A percentile compares a stretch with the other conserved stretches of the same genome.
These are phyloP conservation scores for Bacidia rubella DNA, from an alignment of 495 filamentous ascomycete species.

Conservation along the genomic window DNA sequence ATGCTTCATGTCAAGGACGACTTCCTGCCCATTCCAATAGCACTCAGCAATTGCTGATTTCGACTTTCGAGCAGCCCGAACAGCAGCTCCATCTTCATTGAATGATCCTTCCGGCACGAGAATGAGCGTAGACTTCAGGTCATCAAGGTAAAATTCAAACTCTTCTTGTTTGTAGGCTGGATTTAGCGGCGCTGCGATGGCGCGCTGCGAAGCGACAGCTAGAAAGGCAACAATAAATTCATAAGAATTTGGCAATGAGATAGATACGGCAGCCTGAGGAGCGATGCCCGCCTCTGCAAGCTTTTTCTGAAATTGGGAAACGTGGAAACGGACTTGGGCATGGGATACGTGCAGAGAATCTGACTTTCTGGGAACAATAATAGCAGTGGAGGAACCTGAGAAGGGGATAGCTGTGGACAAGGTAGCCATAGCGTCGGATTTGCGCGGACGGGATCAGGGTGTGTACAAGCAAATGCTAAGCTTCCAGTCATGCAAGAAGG, in stretches of 20 bases:
- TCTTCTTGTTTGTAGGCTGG: constrained; percentile 74
- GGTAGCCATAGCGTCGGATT: neutral
- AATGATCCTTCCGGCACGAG: constrained; percentile 60
- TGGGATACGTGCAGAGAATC: constrained; percentile 49
- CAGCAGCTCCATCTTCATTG: constrained; percentile 45
- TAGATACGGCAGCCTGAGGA: constrained; percentile 53
- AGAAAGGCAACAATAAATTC: constrained; percentile 76
- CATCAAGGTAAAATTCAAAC: constrained; percentile 82
- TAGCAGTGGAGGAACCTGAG: constrained; percentile 32
- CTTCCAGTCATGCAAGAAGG: neutral
- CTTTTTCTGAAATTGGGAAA: constrained; percentile 52
- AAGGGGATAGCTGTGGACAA: neutral
- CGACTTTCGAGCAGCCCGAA: constrained; percentile 60
- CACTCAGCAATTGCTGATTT: constrained; percentile 67
- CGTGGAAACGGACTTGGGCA: constrained; percentile 43
- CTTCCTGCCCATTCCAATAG: constrained; percentile 56
- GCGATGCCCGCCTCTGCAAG: constrained; percentile 57
- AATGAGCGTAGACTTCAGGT: constrained; percentile 60
- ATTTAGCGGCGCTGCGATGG: constrained; percentile 68
- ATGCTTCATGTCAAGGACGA: constrained; percentile 65
- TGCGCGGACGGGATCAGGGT: no score
- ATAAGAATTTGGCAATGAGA: constrained; percentile 64
- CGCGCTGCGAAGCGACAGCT: constrained; percentile 61
- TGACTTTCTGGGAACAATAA: constrained; percentile 53
- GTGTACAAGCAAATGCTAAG: no score